Base-by-base conservation (phyloP, 805 yeast species). In the Candida tammaniensis region DNA sequence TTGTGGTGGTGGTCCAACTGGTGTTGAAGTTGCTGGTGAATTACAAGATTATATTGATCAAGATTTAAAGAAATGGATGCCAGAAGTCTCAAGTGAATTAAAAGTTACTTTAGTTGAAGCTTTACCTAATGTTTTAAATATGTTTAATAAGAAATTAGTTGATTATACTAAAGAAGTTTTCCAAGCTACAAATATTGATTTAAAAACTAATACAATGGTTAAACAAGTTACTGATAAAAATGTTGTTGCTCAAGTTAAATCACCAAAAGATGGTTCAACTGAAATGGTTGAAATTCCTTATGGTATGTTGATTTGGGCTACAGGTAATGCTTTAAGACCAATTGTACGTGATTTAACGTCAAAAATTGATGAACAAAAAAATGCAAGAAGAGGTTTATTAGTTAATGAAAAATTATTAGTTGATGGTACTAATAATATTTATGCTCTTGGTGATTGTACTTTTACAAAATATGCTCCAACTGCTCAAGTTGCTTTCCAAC, bases 1-100 rank as follows among this genome's bases (percentile, higher is more conserved):
- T 43, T 94, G 93, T 48, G 98, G 98, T 54, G 98, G 97, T 64
- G 98, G 98, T 46, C 97, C 98, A 58, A 89, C 98, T 27, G 98
- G 98, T 69, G 96, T 89, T 43, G 97, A 88, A 68, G 84, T 88
- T 52, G 96, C 97, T 48, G 98, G 95, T 54, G 97, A 91, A 66
- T 69, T 89, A 51, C 94, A 85, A 67, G 98, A 89, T 64, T 91
- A 86, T 64, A 84, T 88, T 43, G 88, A 85, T 60, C 94, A 89
- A 61, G 98, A 89, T 63, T 73, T 89, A 64, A 66, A 69, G 51
- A 85, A 82, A 64, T 86, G 94, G 88, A 82, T 86, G 67, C 97
- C 97, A 27, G 82, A 75, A 52, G 76, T 89, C 47, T 80, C 86
- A 46, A 68, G 72, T 48, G 97, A 89, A 61, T 78, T 88, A 62